These are phyloP conservation scores for Ormosia semicastrata DNA, from an alignment of 306 rosid genomes.

Conservation along the genomic window DNA sequence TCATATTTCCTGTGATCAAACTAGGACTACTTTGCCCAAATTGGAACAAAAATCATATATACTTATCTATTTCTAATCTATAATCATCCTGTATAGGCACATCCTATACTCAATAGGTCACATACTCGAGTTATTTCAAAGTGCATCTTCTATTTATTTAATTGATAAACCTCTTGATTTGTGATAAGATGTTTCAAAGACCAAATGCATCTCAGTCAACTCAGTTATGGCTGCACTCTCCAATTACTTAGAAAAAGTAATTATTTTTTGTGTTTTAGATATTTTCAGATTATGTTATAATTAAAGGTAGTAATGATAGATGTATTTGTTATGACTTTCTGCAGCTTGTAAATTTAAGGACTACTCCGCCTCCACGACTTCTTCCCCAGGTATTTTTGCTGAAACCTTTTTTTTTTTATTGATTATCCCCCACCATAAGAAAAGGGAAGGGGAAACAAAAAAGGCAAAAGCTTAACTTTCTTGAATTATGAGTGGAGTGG, in stretches of 20 bases:
- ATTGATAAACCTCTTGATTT: conserved; percentile 7
- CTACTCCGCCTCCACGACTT: conserved; percentile 57
- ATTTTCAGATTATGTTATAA: conserved; percentile 7
- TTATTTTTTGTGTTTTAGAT: not conserved
- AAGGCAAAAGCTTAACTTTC: not conserved
- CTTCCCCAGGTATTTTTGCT: conserved; percentile 60
- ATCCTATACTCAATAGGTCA: not conserved
- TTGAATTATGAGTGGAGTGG: not conserved
- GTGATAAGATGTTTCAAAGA: conserved; percentile 8
- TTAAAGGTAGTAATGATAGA: not conserved
- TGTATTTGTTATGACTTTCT: conserved; percentile 18
- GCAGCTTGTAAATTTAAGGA: conserved; percentile 78
- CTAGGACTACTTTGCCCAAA: not conserved
- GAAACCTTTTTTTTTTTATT: not conserved
- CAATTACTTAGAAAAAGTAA: not conserved
- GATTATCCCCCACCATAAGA: not conserved
- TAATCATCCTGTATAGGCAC: not conserved
- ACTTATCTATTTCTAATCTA: not conserved
- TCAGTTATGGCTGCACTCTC: conserved; percentile 1
- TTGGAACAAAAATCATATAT: not conserved
- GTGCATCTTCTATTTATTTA: not conserved
- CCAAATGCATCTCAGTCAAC: not conserved
- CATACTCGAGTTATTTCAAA: not conserved
- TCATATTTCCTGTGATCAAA: not conserved
- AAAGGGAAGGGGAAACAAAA: not conserved